phyloP scores from a whole-genome alignment of 768 basidiomycete genomes.

The Leccinum disarticulatum region DNA sequence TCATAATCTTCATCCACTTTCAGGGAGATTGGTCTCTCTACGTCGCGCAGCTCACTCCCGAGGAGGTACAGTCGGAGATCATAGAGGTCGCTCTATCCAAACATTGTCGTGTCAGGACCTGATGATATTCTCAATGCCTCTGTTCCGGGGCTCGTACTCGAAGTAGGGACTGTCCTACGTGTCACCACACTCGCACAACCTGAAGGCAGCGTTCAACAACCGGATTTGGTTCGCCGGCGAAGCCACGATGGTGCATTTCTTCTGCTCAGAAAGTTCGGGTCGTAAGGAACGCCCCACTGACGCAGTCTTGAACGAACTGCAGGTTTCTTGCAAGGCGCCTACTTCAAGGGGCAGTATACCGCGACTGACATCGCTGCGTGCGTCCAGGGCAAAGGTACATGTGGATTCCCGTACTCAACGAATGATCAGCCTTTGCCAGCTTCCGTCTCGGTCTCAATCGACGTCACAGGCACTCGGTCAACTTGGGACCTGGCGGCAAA shows the following conservation, averaged over 20 bases:
- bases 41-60: constrained; percentile 50
- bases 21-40: constrained; percentile 64
- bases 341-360: constrained; percentile 50
- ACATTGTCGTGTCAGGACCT: constrained; percentile 52
- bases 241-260: constrained; percentile 53
- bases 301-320: neutral
- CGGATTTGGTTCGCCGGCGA: constrained; percentile 66
- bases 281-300: no score
- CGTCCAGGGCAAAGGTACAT: constrained; percentile 30
- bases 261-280: neutral
- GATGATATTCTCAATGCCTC: constrained; percentile 51
- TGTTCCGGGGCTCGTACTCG: constrained; percentile 50
- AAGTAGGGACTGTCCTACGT: constrained; percentile 70
- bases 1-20: neutral
- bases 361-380: constrained; percentile 44
- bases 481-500: no score
- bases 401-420: constrained; percentile 31
- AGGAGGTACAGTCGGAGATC: constrained; percentile 50
- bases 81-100: constrained; percentile 57
- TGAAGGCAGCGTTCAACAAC: constrained; percentile 50
- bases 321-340: constrained; percentile 62
- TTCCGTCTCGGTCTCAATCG: no score
- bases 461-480: no score
- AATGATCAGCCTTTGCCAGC: constrained; percentile 29
- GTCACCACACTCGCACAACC: constrained; percentile 50